phyloP scores from a whole-genome alignment of 345 rosid species.

The Pistacia atlantica region DNA sequence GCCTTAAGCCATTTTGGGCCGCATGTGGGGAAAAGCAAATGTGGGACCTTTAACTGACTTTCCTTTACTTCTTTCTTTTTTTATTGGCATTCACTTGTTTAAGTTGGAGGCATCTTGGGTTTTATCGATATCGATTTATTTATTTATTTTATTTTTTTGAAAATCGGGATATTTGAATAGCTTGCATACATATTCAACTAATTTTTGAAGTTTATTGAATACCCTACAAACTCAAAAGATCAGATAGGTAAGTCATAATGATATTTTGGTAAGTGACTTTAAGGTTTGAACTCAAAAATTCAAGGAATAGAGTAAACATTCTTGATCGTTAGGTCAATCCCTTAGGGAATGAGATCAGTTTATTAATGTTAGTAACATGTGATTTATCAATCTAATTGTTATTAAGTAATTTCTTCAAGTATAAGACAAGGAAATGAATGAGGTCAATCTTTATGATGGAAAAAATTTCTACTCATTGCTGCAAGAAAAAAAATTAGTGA shows the following conservation, averaged over 20 bases:
- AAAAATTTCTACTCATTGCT: not conserved
- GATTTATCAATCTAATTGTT: not conserved
- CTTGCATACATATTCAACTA: too few species aligned
- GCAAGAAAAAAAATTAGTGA: too few species aligned
- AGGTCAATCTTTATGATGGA: not conserved
- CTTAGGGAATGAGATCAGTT: not conserved
- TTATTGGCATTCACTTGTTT: not conserved
- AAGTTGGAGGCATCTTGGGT: not conserved
- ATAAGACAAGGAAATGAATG: not conserved
- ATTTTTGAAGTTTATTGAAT: too few species aligned
- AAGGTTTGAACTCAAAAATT: too few species aligned
- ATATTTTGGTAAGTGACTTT: too few species aligned
- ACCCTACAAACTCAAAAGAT: too few species aligned
- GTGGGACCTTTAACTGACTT: not conserved
- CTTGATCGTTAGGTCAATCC: too few species aligned
- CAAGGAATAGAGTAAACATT: too few species aligned
- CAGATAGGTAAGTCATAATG: too few species aligned
- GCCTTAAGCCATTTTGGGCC: not conserved
- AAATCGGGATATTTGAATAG: accelerated
- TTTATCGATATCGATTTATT: not conserved
- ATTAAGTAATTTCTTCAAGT: not conserved
- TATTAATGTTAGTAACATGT: not conserved
- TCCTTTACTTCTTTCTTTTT: not conserved
- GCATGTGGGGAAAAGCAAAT: not conserved
- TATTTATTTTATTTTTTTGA: too few species aligned